Percentiles rank a stretch among this genome's conserved stretches.
Conservation (phyloP, 768 basidiomycete species). For the Trametopsis cervina region DNA sequence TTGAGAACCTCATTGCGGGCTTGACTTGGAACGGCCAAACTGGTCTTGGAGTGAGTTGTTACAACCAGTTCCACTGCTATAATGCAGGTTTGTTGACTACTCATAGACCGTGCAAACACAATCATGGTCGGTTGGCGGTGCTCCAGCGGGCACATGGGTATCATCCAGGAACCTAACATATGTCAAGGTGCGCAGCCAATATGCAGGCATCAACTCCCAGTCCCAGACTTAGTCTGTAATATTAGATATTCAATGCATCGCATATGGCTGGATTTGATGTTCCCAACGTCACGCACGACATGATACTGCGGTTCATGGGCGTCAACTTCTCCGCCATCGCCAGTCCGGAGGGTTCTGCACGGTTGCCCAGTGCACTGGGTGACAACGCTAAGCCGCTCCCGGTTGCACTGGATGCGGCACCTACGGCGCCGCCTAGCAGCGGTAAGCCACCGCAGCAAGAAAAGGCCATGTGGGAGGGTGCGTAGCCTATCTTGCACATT, state of each 20-base stretch:
- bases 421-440: constrained; percentile 29
- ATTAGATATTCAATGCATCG: constrained; percentile 83
- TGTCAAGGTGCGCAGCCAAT: constrained; percentile 74
- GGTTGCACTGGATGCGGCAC: constrained; percentile 34
- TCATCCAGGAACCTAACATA: constrained; percentile 87
- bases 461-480: constrained; percentile 89
- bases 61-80: constrained; percentile 2
- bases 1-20: constrained; percentile 77
- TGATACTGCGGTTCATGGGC: constrained; percentile 97
- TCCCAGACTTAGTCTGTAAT: neutral
- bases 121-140: constrained; percentile 68
- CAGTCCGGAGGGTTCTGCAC: constrained; percentile 58
- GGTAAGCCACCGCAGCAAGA: constrained; percentile 69
- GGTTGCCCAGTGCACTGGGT: constrained; percentile 77
- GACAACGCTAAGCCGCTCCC: constrained; percentile 60
- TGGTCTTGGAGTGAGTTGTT: constrained; percentile 72
- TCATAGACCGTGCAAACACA: constrained; percentile 58
- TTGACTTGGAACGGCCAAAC: constrained; percentile 82
- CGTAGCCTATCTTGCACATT: constrained; percentile 14
- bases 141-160: constrained; percentile 87
- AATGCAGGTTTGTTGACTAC: neutral
- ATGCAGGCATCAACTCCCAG: neutral
- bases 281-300: constrained; percentile 87
- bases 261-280: constrained; percentile 94
- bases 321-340: constrained; percentile 79